These are phyloP conservation scores for Paecilomyces niveus DNA, from an alignment of 2,329 filamentous ascomycete genomes.

Conservation along the genomic window DNA sequence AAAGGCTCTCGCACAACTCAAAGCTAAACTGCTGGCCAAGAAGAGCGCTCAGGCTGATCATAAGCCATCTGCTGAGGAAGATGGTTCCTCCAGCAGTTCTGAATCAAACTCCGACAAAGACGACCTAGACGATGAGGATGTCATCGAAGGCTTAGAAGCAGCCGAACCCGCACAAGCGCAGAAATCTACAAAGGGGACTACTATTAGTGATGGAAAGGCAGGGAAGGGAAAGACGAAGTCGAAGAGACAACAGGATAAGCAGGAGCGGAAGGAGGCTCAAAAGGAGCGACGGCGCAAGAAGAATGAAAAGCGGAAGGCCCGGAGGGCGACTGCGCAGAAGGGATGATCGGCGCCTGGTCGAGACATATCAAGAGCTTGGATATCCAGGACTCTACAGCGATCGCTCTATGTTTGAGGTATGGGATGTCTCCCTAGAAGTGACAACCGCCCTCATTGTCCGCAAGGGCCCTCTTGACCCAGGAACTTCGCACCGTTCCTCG, in stretches of 20 bases:
- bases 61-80: constrained; percentile 10
- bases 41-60: constrained; percentile 22
- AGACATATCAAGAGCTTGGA: not conserved
- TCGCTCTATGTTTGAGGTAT: not conserved
- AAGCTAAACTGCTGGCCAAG: constrained; percentile 37
- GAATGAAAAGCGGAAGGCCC: constrained; percentile 31
- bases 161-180: not conserved
- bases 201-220: constrained; percentile 5
- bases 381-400: not conserved
- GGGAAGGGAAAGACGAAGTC: constrained; percentile 22
- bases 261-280: constrained; percentile 17
- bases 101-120: constrained; percentile 10
- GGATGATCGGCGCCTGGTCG: constrained; percentile 15
- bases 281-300: constrained; percentile 26
- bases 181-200: constrained; percentile 6
- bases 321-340: constrained; percentile 3
- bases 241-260: constrained; percentile 12
- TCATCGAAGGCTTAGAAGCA: constrained; percentile 3
- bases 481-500: not conserved
- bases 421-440: not conserved
- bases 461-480: not conserved
- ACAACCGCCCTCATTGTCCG: not conserved
- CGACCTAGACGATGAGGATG: constrained; percentile 9
- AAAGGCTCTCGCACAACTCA: constrained; percentile 43
- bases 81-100: constrained; percentile 3